A percentile compares a stretch with the other conserved stretches of the same genome.
Conservation (phyloP, 257 asterid genomes). For the Avicennia marina region DNA sequence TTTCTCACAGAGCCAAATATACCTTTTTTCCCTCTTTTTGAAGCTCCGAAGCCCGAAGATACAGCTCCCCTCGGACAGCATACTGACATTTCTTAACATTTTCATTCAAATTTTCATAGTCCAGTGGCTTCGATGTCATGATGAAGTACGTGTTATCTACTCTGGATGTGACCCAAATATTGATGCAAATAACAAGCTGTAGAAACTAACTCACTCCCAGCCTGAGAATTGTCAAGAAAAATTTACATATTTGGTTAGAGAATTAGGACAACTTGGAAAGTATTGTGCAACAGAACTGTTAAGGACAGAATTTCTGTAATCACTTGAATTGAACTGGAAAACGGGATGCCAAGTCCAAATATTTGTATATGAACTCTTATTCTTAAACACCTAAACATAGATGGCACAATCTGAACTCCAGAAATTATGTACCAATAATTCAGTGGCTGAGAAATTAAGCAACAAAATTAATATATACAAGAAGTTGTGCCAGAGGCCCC, state of each 20-base stretch:
- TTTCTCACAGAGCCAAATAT: neutral
- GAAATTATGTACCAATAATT: neutral
- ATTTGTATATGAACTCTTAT: neutral
- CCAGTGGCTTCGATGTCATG: constrained; percentile 68
- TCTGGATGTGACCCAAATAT: neutral
- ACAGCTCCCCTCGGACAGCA: constrained; percentile 98
- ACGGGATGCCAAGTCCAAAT: neutral
- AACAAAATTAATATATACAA: no score
- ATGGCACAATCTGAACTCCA: neutral
- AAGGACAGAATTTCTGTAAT: neutral
- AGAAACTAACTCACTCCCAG: constrained; percentile 9
- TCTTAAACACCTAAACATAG: neutral
- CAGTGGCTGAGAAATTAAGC: neutral
- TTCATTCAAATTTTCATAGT: constrained; percentile 88
- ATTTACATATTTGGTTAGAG: neutral
- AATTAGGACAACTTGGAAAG: neutral
- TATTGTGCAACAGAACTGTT: neutral
- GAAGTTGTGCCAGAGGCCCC: neutral
- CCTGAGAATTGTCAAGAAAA: constrained; percentile 3
- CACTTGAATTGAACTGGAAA: neutral
- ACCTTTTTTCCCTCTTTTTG: constrained; percentile 99
- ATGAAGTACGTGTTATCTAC: constrained; percentile 13
- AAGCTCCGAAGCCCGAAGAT: constrained; percentile 99
- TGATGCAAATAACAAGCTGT: neutral
- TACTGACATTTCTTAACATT: constrained; percentile 95